Base-by-base conservation (phyloP, 371 early-diverging fungal genomes). In the Haplosporangium sp. region DNA sequence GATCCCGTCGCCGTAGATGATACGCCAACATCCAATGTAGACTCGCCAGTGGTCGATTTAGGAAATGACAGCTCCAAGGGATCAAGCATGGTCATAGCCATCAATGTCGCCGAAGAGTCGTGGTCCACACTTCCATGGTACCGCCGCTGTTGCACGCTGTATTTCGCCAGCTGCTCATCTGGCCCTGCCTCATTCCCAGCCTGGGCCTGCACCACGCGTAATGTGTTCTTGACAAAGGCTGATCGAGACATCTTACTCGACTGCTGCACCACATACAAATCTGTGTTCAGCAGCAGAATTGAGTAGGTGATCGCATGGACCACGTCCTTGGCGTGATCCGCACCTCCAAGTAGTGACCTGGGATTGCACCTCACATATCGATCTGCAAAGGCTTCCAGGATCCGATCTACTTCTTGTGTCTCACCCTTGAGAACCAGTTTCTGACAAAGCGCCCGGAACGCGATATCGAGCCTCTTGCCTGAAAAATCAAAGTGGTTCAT, bases 381-480 rank as follows among this genome's bases (percentile, higher is more conserved):
- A 64, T 86, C 83, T 20, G 96, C 88, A 81, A 97, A 92, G 36
- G 84, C 91, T 59, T 90, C 89, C 53, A 98, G 75, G 55, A 98
- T 91, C 20, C 97, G 89, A 81, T 95, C 97, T 38, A 96, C 92
- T 62, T 92, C 89, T 81, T 98, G 98, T 7, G 96, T 91, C 81
- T 98, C 98, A 14, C 95, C 98, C 53, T 91, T 92, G 66, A 98
- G 83, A 21, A 90, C 89, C 6, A 96, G 83, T 40, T 93, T 91
- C 21, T 86, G 84, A 64, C 95, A 95, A 48, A 96, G 80, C 45
- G 51, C 83, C 83, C 96, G 86, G 65, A 96, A 93, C 16, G 94
- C 93, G 62, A 86, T 84, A 61, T 96, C 96, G n/a, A 96, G 80
- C 40, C 89, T 81, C 75, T 86, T 79, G 16, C 85, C 87, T 1